Percentiles rank a stretch among this genome's conserved stretches.
Evolutionary conservation across 208 protist genomes (phyloP).

Genomic region (Leishmania tropica): DNA sequence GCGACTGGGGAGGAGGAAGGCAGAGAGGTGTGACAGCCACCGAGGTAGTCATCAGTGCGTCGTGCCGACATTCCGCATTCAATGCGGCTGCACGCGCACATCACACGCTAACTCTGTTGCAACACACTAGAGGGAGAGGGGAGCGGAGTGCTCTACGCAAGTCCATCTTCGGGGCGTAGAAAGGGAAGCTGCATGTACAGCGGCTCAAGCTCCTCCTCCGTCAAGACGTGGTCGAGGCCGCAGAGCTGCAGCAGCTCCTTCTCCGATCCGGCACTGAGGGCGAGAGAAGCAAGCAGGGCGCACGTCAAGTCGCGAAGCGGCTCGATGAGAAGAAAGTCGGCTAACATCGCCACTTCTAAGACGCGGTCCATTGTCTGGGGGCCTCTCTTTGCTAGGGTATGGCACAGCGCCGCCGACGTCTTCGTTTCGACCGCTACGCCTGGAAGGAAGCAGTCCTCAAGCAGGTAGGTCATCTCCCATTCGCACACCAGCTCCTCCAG

Average conservation of each 20-base stretch:
- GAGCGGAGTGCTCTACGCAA: slow-evolving; percentile 1
- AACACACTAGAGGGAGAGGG: background rate
- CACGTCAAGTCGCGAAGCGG: slow-evolving; percentile 79
- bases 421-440: slow-evolving; percentile 25
- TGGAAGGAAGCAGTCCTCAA: slow-evolving; percentile 47
- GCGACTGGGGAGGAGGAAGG: background rate
- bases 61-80: background rate
- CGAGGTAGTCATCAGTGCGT: background rate
- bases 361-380: slow-evolving; percentile 51
- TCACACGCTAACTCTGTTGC: background rate
- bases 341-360: slow-evolving; percentile 84
- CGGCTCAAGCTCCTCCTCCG: slow-evolving; percentile 74
- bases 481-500: slow-evolving; percentile 82
- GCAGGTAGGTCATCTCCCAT: slow-evolving; percentile 82
- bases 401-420: slow-evolving; percentile 35
- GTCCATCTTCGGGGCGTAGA: slow-evolving; percentile 51
- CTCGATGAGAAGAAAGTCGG: slow-evolving; percentile 88
- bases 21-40: background rate
- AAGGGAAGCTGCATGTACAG: slow-evolving; percentile 84
- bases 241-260: slow-evolving; percentile 77
- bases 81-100: background rate
- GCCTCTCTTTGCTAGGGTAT: slow-evolving; percentile 38
- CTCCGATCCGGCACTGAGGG: slow-evolving; percentile 56
- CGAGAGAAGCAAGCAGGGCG: slow-evolving; percentile 77
- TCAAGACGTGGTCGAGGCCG: slow-evolving; percentile 50